Percentiles rank a stretch among this genome's conserved stretches.
phyloP scores from a whole-genome alignment of 805 yeast species.

The Pichia eremophila region DNA sequence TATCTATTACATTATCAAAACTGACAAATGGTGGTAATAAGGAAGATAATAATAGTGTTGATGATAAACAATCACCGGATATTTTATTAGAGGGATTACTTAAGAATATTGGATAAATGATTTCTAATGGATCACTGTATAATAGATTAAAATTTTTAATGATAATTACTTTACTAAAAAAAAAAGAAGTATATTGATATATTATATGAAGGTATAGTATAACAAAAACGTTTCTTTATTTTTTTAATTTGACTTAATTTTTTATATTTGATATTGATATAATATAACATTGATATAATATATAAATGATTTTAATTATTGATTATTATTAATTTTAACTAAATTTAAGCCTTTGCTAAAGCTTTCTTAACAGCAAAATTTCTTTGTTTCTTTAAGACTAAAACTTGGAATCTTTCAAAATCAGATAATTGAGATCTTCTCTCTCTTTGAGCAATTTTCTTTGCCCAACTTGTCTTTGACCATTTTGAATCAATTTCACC shows the following conservation, averaged over 20 bases:
- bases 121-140: no score
- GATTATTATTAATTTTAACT: no score
- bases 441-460: slow-evolving; percentile 92
- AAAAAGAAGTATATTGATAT: no score
- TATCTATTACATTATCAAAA: slow-evolving; percentile 2
- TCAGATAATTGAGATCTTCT: slow-evolving; percentile 90
- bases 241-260: no score
- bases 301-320: no score
- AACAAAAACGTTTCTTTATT: no score
- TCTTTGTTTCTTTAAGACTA: slow-evolving; percentile 95
- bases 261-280: no score
- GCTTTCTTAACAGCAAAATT: slow-evolving; percentile 92
- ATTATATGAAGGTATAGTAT: no score
- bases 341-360: slow-evolving; percentile 80
- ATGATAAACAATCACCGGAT: background rate
- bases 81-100: background rate
- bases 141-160: no score
- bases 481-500: slow-evolving; percentile 84
- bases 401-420: slow-evolving; percentile 99
- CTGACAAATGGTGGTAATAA: background rate
- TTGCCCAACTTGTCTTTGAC: slow-evolving; percentile 93
- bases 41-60: no score
- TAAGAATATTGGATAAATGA: background rate
- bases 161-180: no score
- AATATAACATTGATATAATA: no score